Evolutionary conservation across 2,329 filamentous ascomycete genomes (phyloP).

Genomic region (Calonectria pauciramosa): DNA sequence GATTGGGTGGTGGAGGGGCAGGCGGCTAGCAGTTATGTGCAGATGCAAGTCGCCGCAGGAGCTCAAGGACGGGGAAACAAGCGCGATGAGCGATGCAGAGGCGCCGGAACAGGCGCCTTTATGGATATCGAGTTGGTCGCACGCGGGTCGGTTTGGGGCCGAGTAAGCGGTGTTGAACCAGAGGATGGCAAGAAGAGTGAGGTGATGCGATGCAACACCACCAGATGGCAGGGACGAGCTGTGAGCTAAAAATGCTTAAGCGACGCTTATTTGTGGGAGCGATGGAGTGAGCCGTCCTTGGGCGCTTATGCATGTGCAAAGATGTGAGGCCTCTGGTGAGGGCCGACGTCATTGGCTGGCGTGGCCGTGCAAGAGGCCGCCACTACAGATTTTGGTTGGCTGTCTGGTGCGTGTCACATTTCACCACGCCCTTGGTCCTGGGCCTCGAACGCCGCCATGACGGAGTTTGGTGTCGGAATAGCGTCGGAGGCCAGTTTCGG

Average conservation of each 20-base stretch:
- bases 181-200: neutral
- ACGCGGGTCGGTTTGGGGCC: conserved; percentile 23
- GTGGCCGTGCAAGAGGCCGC: conserved; percentile 9
- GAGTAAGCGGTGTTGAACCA: conserved; percentile 21
- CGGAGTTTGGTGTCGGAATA: neutral
- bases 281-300: conserved; percentile 28
- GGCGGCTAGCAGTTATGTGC: conserved; percentile 23
- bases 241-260: conserved; percentile 16
- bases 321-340: conserved; percentile 43
- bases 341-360: conserved; percentile 26
- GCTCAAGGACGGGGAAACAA: conserved; percentile 29
- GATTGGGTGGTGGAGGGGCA: conserved; percentile 16
- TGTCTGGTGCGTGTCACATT: neutral
- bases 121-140: conserved; percentile 24
- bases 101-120: conserved; percentile 10
- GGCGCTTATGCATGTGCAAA: conserved; percentile 43
- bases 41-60: conserved; percentile 6
- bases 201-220: conserved; percentile 13
- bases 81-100: conserved; percentile 39
- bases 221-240: neutral
- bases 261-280: conserved; percentile 16
- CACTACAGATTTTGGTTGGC: conserved; percentile 11
- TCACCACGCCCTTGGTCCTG: neutral
- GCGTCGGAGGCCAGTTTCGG: conserved; percentile 7
- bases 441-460: conserved; percentile 7